Evolutionary conservation across 257 asterid species (phyloP).

Genomic region (Lavandula angustifolia): DNA sequence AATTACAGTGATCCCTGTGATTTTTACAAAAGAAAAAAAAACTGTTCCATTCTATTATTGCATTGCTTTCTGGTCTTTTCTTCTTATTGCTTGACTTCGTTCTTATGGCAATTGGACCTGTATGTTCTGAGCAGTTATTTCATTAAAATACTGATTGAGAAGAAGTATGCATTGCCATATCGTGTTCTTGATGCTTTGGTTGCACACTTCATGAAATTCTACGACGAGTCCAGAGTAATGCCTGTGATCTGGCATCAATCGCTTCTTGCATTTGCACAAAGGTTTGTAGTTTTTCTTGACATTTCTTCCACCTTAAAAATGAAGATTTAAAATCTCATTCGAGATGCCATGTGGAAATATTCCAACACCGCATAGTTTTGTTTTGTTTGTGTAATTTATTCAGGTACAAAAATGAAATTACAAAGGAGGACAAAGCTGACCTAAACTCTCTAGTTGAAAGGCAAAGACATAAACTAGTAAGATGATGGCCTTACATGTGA

Average conservation of each 20-base stretch:
- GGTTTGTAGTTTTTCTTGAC: constrained; percentile 44
- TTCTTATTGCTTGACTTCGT: background rate
- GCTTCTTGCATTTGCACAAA: constrained; percentile 91
- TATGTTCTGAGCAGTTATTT: constrained; percentile 68
- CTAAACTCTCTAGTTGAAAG: constrained; percentile 62
- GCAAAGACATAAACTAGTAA: constrained; percentile 83
- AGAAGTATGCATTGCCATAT: constrained; percentile 93
- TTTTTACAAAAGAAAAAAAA: background rate
- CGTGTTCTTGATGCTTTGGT: constrained; percentile 95
- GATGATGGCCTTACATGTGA: constrained; percentile 29
- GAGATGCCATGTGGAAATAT: no score
- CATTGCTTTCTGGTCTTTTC: constrained; percentile 17
- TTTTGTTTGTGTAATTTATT: background rate
- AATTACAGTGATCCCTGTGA: background rate
- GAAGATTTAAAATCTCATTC: no score
- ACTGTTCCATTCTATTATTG: constrained; percentile 41
- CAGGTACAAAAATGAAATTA: constrained; percentile 89
- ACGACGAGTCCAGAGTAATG: constrained; percentile 75
- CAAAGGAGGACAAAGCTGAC: constrained; percentile 72
- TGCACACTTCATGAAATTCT: constrained; percentile 81
- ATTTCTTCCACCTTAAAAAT: background rate
- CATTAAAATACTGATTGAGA: constrained; percentile 76
- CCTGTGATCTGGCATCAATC: constrained; percentile 99
- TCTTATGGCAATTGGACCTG: constrained; percentile 6
- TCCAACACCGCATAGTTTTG: background rate